Evolutionary conservation across 2,329 filamentous ascomycete species (phyloP).

Genomic region (Cercospora sp.): DNA sequence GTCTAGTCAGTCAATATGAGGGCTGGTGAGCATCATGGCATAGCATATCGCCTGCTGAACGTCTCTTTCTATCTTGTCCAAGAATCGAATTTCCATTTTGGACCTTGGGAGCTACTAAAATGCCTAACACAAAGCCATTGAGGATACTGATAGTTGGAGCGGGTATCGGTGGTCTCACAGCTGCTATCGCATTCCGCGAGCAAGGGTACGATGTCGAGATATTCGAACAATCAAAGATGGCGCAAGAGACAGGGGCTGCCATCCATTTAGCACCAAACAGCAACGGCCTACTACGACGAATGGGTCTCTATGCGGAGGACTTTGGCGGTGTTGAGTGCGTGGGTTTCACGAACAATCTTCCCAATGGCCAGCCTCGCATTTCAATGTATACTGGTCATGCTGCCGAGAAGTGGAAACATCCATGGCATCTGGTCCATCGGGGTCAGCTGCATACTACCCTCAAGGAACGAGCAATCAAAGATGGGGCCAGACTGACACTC

Average conservation of each 20-base stretch:
- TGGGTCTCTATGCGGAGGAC: conserved; percentile 29
- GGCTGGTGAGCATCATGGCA: neutral
- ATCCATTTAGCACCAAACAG: conserved; percentile 64
- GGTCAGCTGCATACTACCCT: conserved; percentile 35
- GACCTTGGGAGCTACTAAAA: neutral
- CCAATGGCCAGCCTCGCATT: conserved; percentile 21
- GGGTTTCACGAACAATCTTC: conserved; percentile 23
- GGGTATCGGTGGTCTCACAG: conserved; percentile 8
- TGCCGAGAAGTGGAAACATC: conserved; percentile 31
- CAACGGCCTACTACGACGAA: conserved; percentile 55
- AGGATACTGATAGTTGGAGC: neutral
- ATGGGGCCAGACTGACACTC: conserved; percentile 29
- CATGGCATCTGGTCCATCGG: conserved; percentile 34
- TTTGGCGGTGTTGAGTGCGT: conserved; percentile 24
- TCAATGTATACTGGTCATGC: conserved; percentile 18
- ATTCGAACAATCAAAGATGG: conserved; percentile 10
- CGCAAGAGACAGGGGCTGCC: conserved; percentile 58
- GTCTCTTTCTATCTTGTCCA: neutral
- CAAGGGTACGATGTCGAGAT: conserved; percentile 10
- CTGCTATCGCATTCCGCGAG: conserved; percentile 7
- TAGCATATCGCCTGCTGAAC: neutral
- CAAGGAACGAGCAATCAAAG: conserved; percentile 27
- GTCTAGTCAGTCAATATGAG: neutral
- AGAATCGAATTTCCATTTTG: neutral
- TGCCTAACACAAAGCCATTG: conserved; percentile 1